Base-by-base conservation (phyloP, 1,284 basidiomycete species). In the Cryptococcus hybrid region DNA sequence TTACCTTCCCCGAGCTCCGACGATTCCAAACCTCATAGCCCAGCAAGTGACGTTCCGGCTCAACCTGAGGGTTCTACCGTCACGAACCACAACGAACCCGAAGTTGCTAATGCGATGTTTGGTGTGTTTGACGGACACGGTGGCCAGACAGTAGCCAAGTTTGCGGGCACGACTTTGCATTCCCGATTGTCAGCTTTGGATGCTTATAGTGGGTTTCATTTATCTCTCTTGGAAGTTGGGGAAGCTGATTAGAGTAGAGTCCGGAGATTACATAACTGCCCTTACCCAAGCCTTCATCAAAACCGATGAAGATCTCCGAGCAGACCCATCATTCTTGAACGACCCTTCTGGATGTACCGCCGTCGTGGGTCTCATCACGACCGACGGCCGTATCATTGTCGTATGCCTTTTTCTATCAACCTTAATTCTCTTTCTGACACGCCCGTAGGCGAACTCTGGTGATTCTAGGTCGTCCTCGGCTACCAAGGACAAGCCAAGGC, bases 51-150 rank as follows among this genome's bases (percentile, higher is more conserved):
- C 24, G 76, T 74, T 56, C 77, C 78, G 46, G 70, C 80, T 4
- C 77, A 78, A 58, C 77, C 77, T 1, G 66, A 60, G 3, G 77
- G 76, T 45, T 76, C 72, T 40, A 74, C 75, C 3, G 72, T 78
- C n/a, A 68, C 77, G 53, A 79, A 73, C 54, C 66, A 73, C 30
- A 72, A 77, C 6, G 81, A 84, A 35, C 81, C 82, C 13, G 59
- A 56, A 12, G 51, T 43, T 18, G 78, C 69, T 5, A 69, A 70
- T n/a, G 80, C 80, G 0, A 95, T 98, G 79, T 97, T 98, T 69
- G 95, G 90, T 40, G 94, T 99, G 1, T 99, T 97, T 73, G 96
- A 99, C 78, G 96, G 96, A 24, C 96, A 99, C 73, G 96, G 96
- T 61, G 96, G 96, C 49, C 85, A 88, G 24, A 84, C 88, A 1